Evolutionary conservation across 2,329 filamentous ascomycete genomes (phyloP).

Genomic region (Ascochyta pisi): DNA sequence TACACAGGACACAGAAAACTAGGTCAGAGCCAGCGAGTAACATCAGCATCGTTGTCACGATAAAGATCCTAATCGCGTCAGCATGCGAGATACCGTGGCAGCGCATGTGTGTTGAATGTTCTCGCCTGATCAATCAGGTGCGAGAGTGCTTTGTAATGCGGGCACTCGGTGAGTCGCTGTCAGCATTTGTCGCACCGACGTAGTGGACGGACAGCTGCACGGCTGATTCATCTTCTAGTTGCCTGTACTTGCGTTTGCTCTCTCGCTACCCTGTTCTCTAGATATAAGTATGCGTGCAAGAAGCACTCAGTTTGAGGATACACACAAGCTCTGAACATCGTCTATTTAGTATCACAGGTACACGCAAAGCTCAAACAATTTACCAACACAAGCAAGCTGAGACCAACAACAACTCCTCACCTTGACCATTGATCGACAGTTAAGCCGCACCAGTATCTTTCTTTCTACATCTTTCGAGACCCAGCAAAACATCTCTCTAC

Average conservation of each 20-base stretch:
- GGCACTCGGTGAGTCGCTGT: constrained; percentile 8
- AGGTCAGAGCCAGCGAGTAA: too few relatives aligned
- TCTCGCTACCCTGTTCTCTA: neutral
- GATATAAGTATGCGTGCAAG: neutral
- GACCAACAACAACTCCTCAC: neutral
- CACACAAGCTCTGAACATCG: neutral
- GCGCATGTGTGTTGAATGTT: neutral
- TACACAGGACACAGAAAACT: too few relatives aligned
- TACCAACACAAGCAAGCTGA: too few relatives aligned
- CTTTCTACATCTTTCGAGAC: neutral
- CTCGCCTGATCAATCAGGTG: neutral
- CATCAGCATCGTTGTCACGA: too few relatives aligned
- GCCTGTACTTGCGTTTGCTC: neutral
- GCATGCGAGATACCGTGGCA: too few relatives aligned
- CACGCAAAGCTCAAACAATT: neutral
- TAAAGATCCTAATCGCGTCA: too few relatives aligned
- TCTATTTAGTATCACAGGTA: neutral
- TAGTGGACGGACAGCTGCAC: neutral
- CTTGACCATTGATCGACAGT: neutral
- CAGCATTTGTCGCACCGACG: neutral
- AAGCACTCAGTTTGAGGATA: neutral
- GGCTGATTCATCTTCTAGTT: neutral
- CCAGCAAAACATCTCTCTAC: too few relatives aligned
- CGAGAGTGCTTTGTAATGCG: constrained; percentile 1
- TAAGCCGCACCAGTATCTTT: neutral